A percentile compares a stretch with the other conserved stretches of the same genome.
Evolutionary conservation across 139 green algal species (phyloP).

Genomic region (Mesotaenium endlicherianum): DNA sequence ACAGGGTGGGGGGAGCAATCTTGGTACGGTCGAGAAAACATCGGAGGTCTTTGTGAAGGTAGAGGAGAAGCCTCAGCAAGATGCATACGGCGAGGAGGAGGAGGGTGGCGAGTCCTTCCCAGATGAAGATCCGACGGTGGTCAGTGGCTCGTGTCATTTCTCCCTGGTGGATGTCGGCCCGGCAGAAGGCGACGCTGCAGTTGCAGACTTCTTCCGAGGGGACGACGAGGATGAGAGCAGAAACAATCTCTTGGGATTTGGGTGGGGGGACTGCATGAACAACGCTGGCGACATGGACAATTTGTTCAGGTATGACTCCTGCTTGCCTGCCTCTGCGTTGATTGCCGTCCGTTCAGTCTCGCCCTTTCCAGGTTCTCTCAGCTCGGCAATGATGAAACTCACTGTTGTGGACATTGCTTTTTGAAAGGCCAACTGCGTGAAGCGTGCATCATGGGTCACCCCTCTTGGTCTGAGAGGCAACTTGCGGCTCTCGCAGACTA

Average conservation of each 20-base stretch:
- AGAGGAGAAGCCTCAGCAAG: background rate
- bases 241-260: background rate
- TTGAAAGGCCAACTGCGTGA: too few species aligned
- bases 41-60: background rate
- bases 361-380: too few species aligned
- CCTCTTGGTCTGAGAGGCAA: too few species aligned
- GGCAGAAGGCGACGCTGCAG: background rate
- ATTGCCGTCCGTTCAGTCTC: too few species aligned
- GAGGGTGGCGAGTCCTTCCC: background rate
- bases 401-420: too few species aligned
- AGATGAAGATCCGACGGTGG: background rate
- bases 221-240: background rate
- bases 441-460: too few species aligned
- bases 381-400: too few species aligned
- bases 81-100: background rate
- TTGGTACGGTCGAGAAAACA: background rate
- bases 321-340: background rate
- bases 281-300: background rate
- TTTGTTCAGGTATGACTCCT: background rate
- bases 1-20: background rate
- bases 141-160: background rate
- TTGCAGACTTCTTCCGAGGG: background rate
- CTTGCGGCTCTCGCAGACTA: too few species aligned
- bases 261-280: background rate
- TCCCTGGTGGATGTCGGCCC: slow-evolving; percentile 1